A percentile compares a stretch with the other conserved stretches of the same genome.
Evolutionary conservation across 2,329 filamentous ascomycete species (phyloP).

Genomic region (Hyphodiscus sp.): DNA sequence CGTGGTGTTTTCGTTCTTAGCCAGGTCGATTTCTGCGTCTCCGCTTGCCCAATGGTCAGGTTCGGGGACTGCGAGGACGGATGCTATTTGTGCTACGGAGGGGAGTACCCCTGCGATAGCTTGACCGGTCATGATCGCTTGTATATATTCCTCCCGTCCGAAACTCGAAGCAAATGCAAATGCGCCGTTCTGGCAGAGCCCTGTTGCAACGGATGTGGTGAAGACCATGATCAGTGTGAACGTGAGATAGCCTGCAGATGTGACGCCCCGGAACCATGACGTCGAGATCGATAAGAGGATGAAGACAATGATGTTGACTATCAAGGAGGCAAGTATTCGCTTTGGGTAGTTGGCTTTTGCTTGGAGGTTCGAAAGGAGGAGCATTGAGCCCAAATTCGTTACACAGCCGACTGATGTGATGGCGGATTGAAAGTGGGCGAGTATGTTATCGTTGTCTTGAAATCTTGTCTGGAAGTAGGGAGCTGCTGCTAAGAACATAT

Average conservation of each 20-base stretch:
- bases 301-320: slow-evolving; percentile 74
- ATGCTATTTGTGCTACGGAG: slow-evolving; percentile 77
- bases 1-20: slow-evolving; percentile 45
- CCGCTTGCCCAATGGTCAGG: slow-evolving; percentile 30
- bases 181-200: slow-evolving; percentile 85
- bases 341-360: slow-evolving; percentile 78
- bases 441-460: slow-evolving; percentile 60
- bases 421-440: slow-evolving; percentile 79
- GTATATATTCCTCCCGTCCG: slow-evolving; percentile 80
- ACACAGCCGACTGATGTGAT: slow-evolving; percentile 82
- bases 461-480: slow-evolving; percentile 90
- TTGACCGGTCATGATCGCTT: slow-evolving; percentile 94
- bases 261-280: slow-evolving; percentile 53
- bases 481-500: slow-evolving; percentile 95
- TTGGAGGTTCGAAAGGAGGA: slow-evolving; percentile 75
- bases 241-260: slow-evolving; percentile 62
- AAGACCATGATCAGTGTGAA: slow-evolving; percentile 82
- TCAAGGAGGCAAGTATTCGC: slow-evolving; percentile 71
- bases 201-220: slow-evolving; percentile 70
- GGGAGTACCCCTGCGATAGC: slow-evolving; percentile 87
- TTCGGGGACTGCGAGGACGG: slow-evolving; percentile 61
- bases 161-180: slow-evolving; percentile 89
- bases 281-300: slow-evolving; percentile 76
- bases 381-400: slow-evolving; percentile 70
- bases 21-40: slow-evolving; percentile 17